Conservation (phyloP, 1,284 basidiomycete species). For the Butyriboletus appendiculatus region DNA sequence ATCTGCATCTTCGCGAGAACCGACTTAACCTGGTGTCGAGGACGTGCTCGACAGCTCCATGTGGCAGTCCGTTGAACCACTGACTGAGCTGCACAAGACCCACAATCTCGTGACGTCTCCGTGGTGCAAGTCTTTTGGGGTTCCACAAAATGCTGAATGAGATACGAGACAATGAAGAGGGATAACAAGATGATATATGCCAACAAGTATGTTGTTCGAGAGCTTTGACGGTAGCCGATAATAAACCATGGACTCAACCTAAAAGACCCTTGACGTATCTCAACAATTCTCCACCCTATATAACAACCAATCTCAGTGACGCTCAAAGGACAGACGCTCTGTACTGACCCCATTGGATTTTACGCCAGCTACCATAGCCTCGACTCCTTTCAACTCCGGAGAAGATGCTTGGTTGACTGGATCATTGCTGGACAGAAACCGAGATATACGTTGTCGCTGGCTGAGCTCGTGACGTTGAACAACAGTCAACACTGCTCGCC, state of each 20-base stretch:
- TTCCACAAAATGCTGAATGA: neutral
- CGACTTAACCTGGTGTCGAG: neutral
- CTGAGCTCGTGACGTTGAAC: constrained; percentile 63
- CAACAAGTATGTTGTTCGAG: constrained; percentile 1
- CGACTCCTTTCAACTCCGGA: constrained; percentile 50
- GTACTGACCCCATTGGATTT: constrained; percentile 67
- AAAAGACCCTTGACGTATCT: constrained; percentile 72
- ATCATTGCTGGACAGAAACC: constrained; percentile 21
- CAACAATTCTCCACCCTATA: constrained; percentile 68
- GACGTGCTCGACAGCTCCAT: neutral
- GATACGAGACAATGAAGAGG: neutral
- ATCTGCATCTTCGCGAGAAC: neutral
- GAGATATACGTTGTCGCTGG: constrained; percentile 51
- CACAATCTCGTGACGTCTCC: constrained; percentile 65
- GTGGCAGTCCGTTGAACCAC: constrained; percentile 5
- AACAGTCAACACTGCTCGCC: constrained; percentile 70
- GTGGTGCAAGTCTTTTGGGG: constrained; percentile 57
- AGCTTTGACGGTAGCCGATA: neutral
- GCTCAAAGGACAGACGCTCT: neutral
- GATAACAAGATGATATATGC: neutral
- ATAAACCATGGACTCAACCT: constrained; percentile 38
- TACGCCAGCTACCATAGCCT: constrained; percentile 71
- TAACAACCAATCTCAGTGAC: constrained; percentile 3
- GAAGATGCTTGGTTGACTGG: constrained; percentile 15
- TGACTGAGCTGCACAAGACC: constrained; percentile 42